phyloP scores from a whole-genome alignment of 2,329 filamentous ascomycete genomes.

The Cytospora paraplurivora region DNA sequence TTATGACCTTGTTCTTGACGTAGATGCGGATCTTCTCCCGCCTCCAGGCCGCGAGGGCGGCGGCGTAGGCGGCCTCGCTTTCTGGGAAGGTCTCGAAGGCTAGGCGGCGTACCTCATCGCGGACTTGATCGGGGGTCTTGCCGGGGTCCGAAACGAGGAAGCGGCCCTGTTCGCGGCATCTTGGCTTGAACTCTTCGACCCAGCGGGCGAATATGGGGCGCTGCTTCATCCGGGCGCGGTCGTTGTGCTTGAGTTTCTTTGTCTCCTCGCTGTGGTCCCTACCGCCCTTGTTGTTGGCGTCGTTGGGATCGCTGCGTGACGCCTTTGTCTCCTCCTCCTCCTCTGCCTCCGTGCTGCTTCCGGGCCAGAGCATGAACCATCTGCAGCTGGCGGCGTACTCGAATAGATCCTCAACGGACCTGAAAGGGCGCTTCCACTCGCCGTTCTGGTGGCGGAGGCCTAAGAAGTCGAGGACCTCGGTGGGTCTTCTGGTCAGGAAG shows the following conservation, averaged over 20 bases:
- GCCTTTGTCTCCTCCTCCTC: background rate
- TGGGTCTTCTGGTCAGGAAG: conserved; percentile 60
- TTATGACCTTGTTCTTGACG: conserved; percentile 27
- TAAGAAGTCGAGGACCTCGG: conserved; percentile 61
- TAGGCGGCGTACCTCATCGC: conserved; percentile 52
- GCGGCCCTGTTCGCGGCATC: conserved; percentile 45
- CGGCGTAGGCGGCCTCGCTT: conserved; percentile 47
- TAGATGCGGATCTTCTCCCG: conserved; percentile 39
- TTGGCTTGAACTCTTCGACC: conserved; percentile 64
- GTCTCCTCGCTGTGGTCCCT: conserved; percentile 26
- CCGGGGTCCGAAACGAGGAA: conserved; percentile 33
- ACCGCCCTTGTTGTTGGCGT: conserved; percentile 33
- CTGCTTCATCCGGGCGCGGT: conserved; percentile 56
- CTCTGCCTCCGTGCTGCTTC: conserved; percentile 24
- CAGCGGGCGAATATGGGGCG: conserved; percentile 63
- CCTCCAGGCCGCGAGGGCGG: conserved; percentile 45
- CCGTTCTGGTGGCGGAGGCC: conserved; percentile 51
- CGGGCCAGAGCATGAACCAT: conserved; percentile 54
- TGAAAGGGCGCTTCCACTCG: conserved; percentile 59
- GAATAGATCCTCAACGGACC: conserved; percentile 57
- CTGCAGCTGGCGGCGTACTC: conserved; percentile 60
- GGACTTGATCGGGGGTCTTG: conserved; percentile 31
- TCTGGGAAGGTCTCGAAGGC: conserved; percentile 55
- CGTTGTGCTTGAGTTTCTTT: conserved; percentile 52
- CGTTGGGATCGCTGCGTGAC: background rate